Base-by-base conservation (phyloP, 176 grass and related monocot species). In the Oryza officinalis region DNA sequence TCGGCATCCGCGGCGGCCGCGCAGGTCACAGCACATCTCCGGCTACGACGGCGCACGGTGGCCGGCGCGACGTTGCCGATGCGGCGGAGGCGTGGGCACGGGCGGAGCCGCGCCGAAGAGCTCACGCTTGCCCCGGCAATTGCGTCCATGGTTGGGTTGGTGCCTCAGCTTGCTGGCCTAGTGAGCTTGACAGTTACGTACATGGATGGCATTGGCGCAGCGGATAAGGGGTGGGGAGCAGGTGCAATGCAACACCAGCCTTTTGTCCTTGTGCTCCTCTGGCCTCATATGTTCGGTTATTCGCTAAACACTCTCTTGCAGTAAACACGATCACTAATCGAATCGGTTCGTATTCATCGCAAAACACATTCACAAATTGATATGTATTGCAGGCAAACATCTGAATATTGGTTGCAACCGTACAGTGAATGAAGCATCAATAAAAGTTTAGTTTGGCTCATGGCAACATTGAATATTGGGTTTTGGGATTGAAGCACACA, bases 1-100 rank as follows among this genome's bases (percentile, higher is more conserved):
- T 85, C 84, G 69, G 79, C 83, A 33, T 80, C 83, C 27, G 66
- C 60, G 15, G 63, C 61, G 13, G 86, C 38, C 15, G 80, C 45
- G 77, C 92, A 85, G 27, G 81, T 10, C 10, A 87, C 65, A 2
- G 37, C 0, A 0, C 32, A 65, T 3, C 75, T 25, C 26, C 27
- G 69, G 54, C 6, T 6, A 13, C 6, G 46, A 3, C 63, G 50
- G 27, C 38, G 33, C 15, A 25, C 40, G 66, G 74, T 1, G 4
- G 69, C 46, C 10, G 67, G 11, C 0, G 61, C 20, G 60, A 2
- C 25, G 63, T 7, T 65, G 76, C 13, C 4, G 26, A 6, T 59
- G 5, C 75, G 82, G 52, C 13, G 52, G 6, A 1, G 77, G 27
- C 20, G 8, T 3, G 67, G 57, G 67, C 27, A n/a, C 27, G 18